A percentile compares a stretch with the other conserved stretches of the same genome.
Conservation (phyloP, 768 basidiomycete species). For the Baorangia bicolor region DNA sequence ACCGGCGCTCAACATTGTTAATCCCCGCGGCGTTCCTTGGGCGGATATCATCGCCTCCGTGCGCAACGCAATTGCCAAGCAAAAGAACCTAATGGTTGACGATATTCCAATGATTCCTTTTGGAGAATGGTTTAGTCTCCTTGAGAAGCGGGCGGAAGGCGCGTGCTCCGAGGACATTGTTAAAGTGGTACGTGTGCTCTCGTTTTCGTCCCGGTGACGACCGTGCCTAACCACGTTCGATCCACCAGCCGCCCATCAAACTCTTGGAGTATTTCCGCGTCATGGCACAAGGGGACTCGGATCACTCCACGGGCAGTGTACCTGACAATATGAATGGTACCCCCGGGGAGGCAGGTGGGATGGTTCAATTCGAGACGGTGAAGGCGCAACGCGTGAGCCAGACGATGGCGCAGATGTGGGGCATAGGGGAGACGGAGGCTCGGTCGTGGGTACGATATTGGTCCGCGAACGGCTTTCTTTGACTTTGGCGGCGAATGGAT, state of each 20-base stretch:
- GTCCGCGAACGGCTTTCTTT: not conserved
- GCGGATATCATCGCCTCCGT: conserved; percentile 25
- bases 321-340: not conserved
- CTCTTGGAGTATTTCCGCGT: conserved; percentile 30
- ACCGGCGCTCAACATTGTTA: conserved; percentile 36
- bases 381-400: not conserved
- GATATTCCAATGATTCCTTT: conserved; percentile 27
- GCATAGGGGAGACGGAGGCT: not conserved
- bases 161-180: not conserved
- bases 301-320: not conserved
- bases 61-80: conserved; percentile 13
- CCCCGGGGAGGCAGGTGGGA: not conserved
- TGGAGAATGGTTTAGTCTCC: conserved; percentile 28
- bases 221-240: not conserved
- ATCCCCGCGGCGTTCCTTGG: conserved; percentile 36
- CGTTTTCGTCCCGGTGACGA: not conserved
- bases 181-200: not conserved
- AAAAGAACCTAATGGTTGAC: conserved; percentile 2
- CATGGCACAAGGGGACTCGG: not conserved
- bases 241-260: conserved; percentile 33
- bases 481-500: not conserved
- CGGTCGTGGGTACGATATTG: conserved; percentile 7
- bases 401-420: conserved; percentile 5
- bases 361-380: not conserved
- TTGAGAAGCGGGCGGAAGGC: conserved; percentile 27